phyloP scores from a whole-genome alignment of 768 basidiomycete genomes.

The Mycena kentingensis region DNA sequence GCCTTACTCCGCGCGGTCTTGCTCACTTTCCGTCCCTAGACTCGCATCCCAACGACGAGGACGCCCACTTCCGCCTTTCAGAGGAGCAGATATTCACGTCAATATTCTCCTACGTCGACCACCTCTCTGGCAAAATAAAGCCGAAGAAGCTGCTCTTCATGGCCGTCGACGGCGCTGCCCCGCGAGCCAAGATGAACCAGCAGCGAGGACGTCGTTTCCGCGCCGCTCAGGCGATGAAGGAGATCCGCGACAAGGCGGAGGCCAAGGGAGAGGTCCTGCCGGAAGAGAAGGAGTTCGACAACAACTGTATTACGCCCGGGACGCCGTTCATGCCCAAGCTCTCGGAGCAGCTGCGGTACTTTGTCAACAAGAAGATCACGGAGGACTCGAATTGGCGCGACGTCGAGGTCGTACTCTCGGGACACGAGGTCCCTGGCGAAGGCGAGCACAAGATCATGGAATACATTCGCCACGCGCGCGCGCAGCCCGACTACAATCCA shows the following conservation, averaged over 20 bases:
- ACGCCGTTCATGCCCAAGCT: slow-evolving; percentile 94
- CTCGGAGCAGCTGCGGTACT: slow-evolving; percentile 92
- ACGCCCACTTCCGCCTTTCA: slow-evolving; percentile 92
- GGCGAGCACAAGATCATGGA: slow-evolving; percentile 99
- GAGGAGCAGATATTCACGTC: slow-evolving; percentile 98
- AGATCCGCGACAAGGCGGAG: slow-evolving; percentile 83
- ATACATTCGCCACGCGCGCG: slow-evolving; percentile 92
- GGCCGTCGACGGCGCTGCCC: slow-evolving; percentile 97
- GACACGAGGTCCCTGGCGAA: slow-evolving; percentile 98
- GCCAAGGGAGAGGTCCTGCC: slow-evolving; percentile 90
- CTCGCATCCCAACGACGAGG: slow-evolving; percentile 96
- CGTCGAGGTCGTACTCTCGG: slow-evolving; percentile 90
- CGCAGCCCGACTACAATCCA: slow-evolving; percentile 94
- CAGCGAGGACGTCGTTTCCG: slow-evolving; percentile 92
- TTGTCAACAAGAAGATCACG: slow-evolving; percentile 96
- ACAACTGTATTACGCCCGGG: slow-evolving; percentile 98
- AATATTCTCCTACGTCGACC: slow-evolving; percentile 96
- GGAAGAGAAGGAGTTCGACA: slow-evolving; percentile 94
- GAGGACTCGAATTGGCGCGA: slow-evolving; percentile 96
- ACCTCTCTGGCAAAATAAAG: slow-evolving; percentile 95
- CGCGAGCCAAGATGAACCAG: slow-evolving; percentile 99
- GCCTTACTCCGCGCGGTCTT: not conserved
- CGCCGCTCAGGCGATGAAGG: slow-evolving; percentile 90
- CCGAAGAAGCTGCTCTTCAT: slow-evolving; percentile 98
- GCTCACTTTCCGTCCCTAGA: slow-evolving; percentile 43